Percentiles rank a stretch among this genome's conserved stretches.
Evolutionary conservation across 148 eudicot genomes (phyloP).

Genomic region (Camellia japonica): DNA sequence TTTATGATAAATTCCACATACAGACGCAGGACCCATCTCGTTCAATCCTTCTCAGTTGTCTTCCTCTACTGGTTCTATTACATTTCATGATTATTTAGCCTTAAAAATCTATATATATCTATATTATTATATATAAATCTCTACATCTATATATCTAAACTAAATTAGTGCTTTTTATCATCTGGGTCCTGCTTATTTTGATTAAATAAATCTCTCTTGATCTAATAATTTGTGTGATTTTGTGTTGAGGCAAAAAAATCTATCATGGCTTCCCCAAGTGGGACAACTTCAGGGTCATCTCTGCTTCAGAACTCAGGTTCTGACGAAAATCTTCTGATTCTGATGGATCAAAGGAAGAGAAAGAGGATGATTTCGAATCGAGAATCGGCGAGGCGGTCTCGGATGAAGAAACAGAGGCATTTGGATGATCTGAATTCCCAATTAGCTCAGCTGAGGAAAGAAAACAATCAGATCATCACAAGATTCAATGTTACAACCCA

Average conservation of each 20-base stretch:
- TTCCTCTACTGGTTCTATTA: slow-evolving; percentile 92
- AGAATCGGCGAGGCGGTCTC: slow-evolving; percentile 72
- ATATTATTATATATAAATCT: not conserved
- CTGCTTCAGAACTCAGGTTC: slow-evolving; percentile 44
- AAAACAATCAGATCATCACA: slow-evolving; percentile 37
- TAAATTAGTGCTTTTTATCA: not conserved
- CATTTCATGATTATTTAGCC: slow-evolving; percentile 51
- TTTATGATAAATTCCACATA: slow-evolving; percentile 88
- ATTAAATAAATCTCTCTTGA: not conserved
- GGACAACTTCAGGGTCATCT: slow-evolving; percentile 44
- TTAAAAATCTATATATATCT: not conserved
- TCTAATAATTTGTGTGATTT: not conserved
- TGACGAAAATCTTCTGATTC: slow-evolving; percentile 40
- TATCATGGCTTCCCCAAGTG: slow-evolving; percentile 59
- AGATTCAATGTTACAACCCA: slow-evolving; percentile 41
- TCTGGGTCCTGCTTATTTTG: slow-evolving; percentile 31
- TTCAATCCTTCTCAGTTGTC: slow-evolving; percentile 93
- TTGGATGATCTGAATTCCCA: slow-evolving; percentile 56
- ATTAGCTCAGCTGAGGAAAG: slow-evolving; percentile 40
- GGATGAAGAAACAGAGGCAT: slow-evolving; percentile 74
- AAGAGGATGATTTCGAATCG: slow-evolving; percentile 75
- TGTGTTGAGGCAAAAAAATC: not conserved
- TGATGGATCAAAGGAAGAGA: slow-evolving; percentile 62
- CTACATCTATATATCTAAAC: not conserved
- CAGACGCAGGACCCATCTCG: slow-evolving; percentile 84